Percentiles rank a stretch among this genome's conserved stretches.
Conservation (phyloP, 2,329 filamentous ascomycete genomes). For the Coniochaeta sp. region DNA sequence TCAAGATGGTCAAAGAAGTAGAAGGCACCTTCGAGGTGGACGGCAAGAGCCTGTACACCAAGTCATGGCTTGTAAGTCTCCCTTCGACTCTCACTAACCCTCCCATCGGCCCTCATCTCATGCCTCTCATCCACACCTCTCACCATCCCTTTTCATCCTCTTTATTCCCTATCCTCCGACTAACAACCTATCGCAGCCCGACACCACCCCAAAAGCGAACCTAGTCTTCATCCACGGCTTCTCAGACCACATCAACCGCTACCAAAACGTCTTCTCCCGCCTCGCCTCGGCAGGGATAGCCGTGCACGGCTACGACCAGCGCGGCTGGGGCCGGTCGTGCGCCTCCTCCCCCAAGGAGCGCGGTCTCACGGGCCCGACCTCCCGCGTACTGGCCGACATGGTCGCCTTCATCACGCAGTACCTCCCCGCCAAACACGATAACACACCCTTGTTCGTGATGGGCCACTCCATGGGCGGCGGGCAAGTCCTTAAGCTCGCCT, state of each 20-base stretch:
- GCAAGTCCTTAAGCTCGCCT: slow-evolving; percentile 58
- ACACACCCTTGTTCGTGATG: slow-evolving; percentile 70
- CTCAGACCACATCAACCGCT: slow-evolving; percentile 76
- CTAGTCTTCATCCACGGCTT: slow-evolving; percentile 84
- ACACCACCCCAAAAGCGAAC: slow-evolving; percentile 56
- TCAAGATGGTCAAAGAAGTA: slow-evolving; percentile 31
- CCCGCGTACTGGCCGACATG: slow-evolving; percentile 68
- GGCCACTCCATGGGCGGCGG: slow-evolving; percentile 91
- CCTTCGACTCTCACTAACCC: slow-evolving; percentile 2
- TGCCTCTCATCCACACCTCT: not conserved
- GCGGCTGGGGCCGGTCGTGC: slow-evolving; percentile 78
- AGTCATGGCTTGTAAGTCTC: slow-evolving; percentile 50
- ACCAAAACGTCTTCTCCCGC: slow-evolving; percentile 65
- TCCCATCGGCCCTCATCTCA: slow-evolving; percentile 4
- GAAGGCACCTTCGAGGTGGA: slow-evolving; percentile 44
- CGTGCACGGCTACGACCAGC: slow-evolving; percentile 74
- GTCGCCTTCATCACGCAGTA: slow-evolving; percentile 64
- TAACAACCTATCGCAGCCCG: slow-evolving; percentile 36
- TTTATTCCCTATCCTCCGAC: no score
- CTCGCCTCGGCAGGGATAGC: slow-evolving; percentile 68
- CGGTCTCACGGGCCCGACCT: slow-evolving; percentile 69
- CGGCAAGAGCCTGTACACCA: slow-evolving; percentile 43
- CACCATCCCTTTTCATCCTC: no score
- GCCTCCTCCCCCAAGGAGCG: slow-evolving; percentile 50
- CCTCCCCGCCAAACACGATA: slow-evolving; percentile 32